Evolutionary conservation across 2,329 filamentous ascomycete genomes (phyloP), one percentile per base, ranked within the genome.

Genomic region (Fusarium nurragi): DNA sequence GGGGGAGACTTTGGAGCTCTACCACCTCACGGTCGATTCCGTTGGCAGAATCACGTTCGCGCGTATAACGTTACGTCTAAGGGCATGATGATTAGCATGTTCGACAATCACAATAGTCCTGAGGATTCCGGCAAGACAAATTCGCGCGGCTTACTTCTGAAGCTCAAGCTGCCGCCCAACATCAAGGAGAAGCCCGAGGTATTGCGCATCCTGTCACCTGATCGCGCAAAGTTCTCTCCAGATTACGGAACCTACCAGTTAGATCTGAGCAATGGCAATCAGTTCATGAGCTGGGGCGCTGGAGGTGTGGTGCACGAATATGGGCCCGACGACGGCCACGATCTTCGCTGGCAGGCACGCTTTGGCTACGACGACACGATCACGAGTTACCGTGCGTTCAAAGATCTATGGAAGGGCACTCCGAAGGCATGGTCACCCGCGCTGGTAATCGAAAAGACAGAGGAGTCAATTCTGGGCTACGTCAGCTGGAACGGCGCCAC

Each of bases 1-100:
- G 69, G 65, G 4, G 71, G 71, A 12, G 48, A 49, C 26, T 73
- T 75, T 41, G 68, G 68, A 2, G 26, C 54, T 6, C 7, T 73
- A 6, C 68, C 69, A 1, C 21, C 60, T 6, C 48, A 75, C n/a
- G 74, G 69, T 10, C 66, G 68, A 18, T 78, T 78, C 59, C 71
- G 70, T 7, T 78, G 76, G 64, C 75, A 77, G 59, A 77, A 77
- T 46, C 69, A 78, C 18, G 76, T 74, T 12, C 74, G 73, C 0
- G 71, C 72, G 14, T 61, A 70, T 8, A 65, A 68, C 7, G 61
- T 70, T 1, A 62, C 62, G 0, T 67, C 64, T 1, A 40, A 54
- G 18, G 65, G 55, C 14, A 61, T 75, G 22, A 56, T 64, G 1
- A 61, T 78, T 12, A 77, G 72, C 47, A 54, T 78, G 30, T 77